Conservation (phyloP, 148 eudicot genomes). For the Cornus suecica region DNA sequence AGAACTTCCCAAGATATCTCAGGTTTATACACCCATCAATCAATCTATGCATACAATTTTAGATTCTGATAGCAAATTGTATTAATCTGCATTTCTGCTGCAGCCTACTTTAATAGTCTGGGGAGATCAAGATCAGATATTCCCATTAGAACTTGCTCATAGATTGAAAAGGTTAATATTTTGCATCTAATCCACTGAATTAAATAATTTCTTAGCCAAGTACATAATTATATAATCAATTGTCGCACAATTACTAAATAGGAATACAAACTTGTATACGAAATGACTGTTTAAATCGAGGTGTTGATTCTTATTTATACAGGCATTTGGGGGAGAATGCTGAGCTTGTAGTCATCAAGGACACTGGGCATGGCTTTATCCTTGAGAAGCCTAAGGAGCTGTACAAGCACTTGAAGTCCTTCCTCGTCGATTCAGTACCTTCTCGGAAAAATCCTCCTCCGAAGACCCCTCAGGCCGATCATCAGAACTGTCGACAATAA, state of each 20-base stretch:
- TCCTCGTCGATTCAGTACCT: constrained; percentile 32
- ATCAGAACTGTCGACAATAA: too few relatives aligned
- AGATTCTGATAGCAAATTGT: background rate
- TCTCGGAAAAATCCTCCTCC: background rate
- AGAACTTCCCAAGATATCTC: constrained; percentile 59
- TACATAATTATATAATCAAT: background rate
- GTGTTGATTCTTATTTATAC: constrained; percentile 15
- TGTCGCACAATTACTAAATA: too few relatives aligned
- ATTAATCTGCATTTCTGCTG: background rate
- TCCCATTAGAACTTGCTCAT: constrained; percentile 69
- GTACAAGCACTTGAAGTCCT: constrained; percentile 47
- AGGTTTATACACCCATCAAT: constrained; percentile 33
- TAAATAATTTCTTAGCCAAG: background rate
- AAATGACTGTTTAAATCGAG: too few relatives aligned
- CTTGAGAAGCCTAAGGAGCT: constrained; percentile 66
- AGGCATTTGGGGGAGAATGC: constrained; percentile 81
- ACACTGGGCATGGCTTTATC: constrained; percentile 65
- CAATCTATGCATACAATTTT: too few relatives aligned
- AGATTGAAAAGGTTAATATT: constrained; percentile 57
- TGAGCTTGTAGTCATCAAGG: constrained; percentile 49
- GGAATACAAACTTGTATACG: too few relatives aligned
- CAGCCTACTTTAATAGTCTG: constrained; percentile 83
- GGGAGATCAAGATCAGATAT: constrained; percentile 82
- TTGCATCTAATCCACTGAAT: background rate
- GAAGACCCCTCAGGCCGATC: background rate